Base-by-base conservation (phyloP, 495 filamentous ascomycete species). In the Friedmanniomyces simplex region DNA sequence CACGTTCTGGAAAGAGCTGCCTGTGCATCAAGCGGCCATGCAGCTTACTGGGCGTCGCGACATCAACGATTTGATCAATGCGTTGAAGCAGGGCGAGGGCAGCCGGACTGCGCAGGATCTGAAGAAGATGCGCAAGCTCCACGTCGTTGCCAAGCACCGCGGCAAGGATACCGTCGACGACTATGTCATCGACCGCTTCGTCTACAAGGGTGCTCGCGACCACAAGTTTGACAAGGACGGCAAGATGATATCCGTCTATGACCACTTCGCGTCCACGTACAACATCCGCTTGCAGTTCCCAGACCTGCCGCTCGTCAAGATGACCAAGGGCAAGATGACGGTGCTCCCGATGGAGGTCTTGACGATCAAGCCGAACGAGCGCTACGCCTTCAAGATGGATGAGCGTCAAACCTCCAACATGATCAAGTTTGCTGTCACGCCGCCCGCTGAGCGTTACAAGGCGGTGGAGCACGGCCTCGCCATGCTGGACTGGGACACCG, bases 351-450 rank as follows among this genome's bases (percentile, higher is more conserved):
- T 93, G 74, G 93, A 97, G 62, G 55, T 87, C 1, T 79, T 88
- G 65, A 69, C 63, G 16, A 75, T 87, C 65, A 69, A 74, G 6
- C 66, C 68, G 0, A 83, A 88, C 49, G 88, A 95, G 71, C 80
- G 84, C 0, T 98, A 90, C 69, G 75, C 77, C 0, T 87, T 73
- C 72, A 96, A 95, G 75, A 73, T 96, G 1, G 80, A 81, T 58
- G 79, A 86, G 18, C 63, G 67, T 0, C 82, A 87, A 76, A 93
- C 89, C 0, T 67, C 78, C 0, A 65, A 79, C 10, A 96, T 98
- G 91, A 95, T 98, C 71, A 89, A 84, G 66, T 88, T 87, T 68
- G 89, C 90, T 1, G 82, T 81, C 4, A 75, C 75, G 25, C 77
- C 80, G 1, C 93, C 93, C 0, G 42, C 59, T 0, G 63, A 82